Evolutionary conservation across 345 rosid species (phyloP).

Genomic region (Turnera subulata): DNA sequence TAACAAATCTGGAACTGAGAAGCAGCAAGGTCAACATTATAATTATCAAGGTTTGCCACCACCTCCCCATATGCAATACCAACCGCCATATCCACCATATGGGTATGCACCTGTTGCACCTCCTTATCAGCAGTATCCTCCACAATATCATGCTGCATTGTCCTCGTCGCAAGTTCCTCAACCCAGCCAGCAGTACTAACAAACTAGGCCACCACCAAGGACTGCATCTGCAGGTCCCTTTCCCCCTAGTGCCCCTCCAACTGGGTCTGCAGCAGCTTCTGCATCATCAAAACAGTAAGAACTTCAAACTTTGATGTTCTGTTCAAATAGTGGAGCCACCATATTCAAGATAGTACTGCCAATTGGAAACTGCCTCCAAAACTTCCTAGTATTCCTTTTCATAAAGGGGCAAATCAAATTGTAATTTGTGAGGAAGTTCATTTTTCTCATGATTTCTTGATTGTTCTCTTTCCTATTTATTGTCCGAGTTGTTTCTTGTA

Average conservation of each 20-base stretch:
- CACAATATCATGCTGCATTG: conserved; percentile 36
- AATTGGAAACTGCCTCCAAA: too few relatives aligned
- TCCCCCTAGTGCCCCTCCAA: conserved; percentile 4
- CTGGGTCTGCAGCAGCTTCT: conserved; percentile 2
- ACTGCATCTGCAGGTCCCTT: conserved; percentile 26
- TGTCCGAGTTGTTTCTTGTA: too few relatives aligned
- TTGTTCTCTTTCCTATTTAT: too few relatives aligned
- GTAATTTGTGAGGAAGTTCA: background rate
- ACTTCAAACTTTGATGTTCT: background rate
- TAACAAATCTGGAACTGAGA: conserved; percentile 40
- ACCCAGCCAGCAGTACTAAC: conserved; percentile 37
- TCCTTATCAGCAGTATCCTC: conserved; percentile 65
- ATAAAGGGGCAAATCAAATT: too few relatives aligned
- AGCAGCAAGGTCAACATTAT: conserved; percentile 52
- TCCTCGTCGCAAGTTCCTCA: conserved; percentile 39
- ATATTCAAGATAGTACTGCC: too few relatives aligned
- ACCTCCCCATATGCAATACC: conserved; percentile 37
- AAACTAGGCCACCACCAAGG: conserved; percentile 29
- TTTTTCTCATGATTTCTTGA: background rate
- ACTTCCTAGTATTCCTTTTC: too few relatives aligned
- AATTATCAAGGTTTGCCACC: conserved; percentile 46
- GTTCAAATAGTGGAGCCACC: too few relatives aligned
- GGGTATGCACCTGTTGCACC: conserved; percentile 58
- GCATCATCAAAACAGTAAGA: conserved; percentile 3
- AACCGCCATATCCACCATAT: conserved; percentile 53